Evolutionary conservation across 441 rosid species (phyloP).

Genomic region (Erysimum cheiri): DNA sequence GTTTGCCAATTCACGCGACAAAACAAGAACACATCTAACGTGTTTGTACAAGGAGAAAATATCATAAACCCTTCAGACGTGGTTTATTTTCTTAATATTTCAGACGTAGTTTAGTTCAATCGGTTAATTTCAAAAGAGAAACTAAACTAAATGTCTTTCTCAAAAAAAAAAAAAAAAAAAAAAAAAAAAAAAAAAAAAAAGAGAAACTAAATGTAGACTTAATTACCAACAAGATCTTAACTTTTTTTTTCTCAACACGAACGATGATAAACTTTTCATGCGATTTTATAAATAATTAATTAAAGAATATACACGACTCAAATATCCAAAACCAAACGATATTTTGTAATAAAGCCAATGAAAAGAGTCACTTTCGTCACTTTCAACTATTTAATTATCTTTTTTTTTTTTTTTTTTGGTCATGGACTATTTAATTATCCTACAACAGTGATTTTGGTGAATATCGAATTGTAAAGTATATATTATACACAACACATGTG

Average conservation of each 20-base stretch:
- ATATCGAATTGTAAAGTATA: background rate
- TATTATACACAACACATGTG: background rate
- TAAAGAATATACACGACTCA: background rate
- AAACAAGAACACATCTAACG: conserved; percentile 37
- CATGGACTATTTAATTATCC: background rate
- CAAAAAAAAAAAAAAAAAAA: no score
- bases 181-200: no score
- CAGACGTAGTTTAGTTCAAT: conserved; percentile 1
- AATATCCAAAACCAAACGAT: background rate
- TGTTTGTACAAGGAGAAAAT: conserved; percentile 36
- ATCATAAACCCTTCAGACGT: conserved; percentile 32
- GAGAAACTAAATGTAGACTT: no score
- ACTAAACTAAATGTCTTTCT: no score
- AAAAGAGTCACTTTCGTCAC: conserved; percentile 1
- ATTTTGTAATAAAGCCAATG: background rate
- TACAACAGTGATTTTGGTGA: background rate
- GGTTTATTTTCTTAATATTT: background rate
- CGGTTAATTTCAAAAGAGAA: background rate
- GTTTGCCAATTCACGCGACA: conserved; percentile 32
- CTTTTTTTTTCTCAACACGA: background rate
- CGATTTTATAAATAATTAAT: background rate
- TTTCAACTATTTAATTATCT: no score
- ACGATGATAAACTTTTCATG: background rate
- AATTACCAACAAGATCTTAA: background rate
- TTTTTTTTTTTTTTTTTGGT: no score